phyloP scores from a whole-genome alignment of 1,284 basidiomycete species.

The Irpex lacteus region DNA sequence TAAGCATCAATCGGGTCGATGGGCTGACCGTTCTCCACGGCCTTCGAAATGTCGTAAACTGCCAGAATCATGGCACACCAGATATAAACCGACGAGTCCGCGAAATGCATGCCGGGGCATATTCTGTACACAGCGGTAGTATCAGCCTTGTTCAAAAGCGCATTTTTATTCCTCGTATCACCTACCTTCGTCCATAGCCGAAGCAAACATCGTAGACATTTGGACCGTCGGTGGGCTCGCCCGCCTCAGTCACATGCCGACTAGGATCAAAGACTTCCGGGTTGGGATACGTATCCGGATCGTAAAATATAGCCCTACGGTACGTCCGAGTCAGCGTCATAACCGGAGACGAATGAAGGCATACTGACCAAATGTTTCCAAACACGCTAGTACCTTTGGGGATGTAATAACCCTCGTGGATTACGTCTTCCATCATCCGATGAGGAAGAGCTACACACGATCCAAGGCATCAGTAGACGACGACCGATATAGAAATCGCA shows the following conservation, averaged over 20 bases:
- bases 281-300: conserved; percentile 22
- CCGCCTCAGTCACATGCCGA: conserved; percentile 17
- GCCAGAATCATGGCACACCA: conserved; percentile 18
- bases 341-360: too few relatives aligned
- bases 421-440: conserved; percentile 26
- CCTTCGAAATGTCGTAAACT: conserved; percentile 18
- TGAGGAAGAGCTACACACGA: conserved; percentile 19
- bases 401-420: conserved; percentile 27
- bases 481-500: not conserved
- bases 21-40: not conserved
- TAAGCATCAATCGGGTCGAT: not conserved
- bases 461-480: not conserved
- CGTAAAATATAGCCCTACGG: conserved; percentile 13
- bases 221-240: not conserved
- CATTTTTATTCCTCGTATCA: not conserved
- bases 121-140: not conserved
- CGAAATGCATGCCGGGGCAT: conserved; percentile 17
- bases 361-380: conserved; percentile 16
- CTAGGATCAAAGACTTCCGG: conserved; percentile 28
- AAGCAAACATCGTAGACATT: conserved; percentile 8
- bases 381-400: conserved; percentile 29
- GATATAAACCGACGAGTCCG: conserved; percentile 20
- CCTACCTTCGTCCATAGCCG: conserved; percentile 12
- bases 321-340: too few relatives aligned
- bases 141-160: too few relatives aligned